Percentiles rank a stretch among this genome's conserved stretches.
These are phyloP conservation scores for Exophiala mesophila DNA, from an alignment of 2,329 filamentous ascomycete species.

Conservation along the genomic window DNA sequence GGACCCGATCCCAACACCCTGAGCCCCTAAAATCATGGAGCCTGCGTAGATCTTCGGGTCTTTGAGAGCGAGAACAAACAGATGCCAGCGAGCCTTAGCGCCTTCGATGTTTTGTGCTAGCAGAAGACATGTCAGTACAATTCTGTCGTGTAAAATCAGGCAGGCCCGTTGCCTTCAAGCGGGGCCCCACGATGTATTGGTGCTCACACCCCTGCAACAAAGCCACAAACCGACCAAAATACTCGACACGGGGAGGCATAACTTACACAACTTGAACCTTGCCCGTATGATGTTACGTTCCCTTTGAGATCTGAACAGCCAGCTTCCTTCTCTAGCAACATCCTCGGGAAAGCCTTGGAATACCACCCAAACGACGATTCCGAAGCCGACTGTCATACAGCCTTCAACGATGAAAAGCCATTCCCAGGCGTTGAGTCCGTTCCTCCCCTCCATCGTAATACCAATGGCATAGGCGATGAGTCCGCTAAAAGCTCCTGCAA, in stretches of 20 bases:
- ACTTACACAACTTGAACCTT: too few relatives aligned
- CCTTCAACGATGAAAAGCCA: slow-evolving; percentile 2
- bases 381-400: neutral
- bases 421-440: neutral
- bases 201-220: too few relatives aligned
- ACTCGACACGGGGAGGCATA: too few relatives aligned
- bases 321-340: neutral
- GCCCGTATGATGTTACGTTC: too few relatives aligned
- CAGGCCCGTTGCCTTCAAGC: too few relatives aligned
- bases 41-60: neutral
- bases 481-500: neutral
- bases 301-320: neutral
- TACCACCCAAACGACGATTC: neutral
- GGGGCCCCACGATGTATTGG: too few relatives aligned
- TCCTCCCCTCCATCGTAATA: neutral
- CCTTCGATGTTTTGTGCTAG: too few relatives aligned
- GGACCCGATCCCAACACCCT: neutral
- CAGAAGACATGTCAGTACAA: too few relatives aligned
- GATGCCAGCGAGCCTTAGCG: too few relatives aligned
- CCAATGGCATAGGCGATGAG: neutral
- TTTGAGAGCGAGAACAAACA: too few relatives aligned
- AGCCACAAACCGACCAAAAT: too few relatives aligned
- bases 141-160: too few relatives aligned
- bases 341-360: neutral
- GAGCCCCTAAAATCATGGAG: neutral